Evolutionary conservation across 2,329 filamentous ascomycete species (phyloP), one percentile per base, ranked within the genome.

Genomic region (Colletotrichum somersetense): DNA sequence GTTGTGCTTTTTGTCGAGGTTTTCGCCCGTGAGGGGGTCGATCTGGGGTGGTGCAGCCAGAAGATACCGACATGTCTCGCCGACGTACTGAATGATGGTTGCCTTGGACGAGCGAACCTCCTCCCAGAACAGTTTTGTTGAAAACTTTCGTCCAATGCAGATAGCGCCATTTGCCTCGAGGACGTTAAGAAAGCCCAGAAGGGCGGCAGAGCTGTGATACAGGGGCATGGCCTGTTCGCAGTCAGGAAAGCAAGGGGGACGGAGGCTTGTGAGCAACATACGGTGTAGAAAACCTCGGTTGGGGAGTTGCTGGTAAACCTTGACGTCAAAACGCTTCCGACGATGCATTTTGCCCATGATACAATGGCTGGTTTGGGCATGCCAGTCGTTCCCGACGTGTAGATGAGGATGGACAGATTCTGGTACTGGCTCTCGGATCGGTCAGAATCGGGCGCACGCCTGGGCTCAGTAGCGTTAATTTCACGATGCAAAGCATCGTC

Each of bases 331-430:
- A 79, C 81, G 30, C 84, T 85, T 1, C 86, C 89, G 1, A 87
- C 78, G 64, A 86, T 86, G 66, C 88, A 81, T 78, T 95, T 95
- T 30, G 82, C 84, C 91, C 91, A 94, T n/a, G 90, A 89, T 1
- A 95, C 88, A 61, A 95, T 90, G 14, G 92, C 93, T 0, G 92
- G 89, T 78, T 97, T 97, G 12, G 94, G 94, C 74, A 97, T 83
- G 1, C 94, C 94, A 0, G 94, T 97, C 0, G 94, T 97, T 23
- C 94, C 94, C 40, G 92, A 94, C 0, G 94, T 97, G 80, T 93
- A 97, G 75, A 97, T 95, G 74, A 97, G 87, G 56, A 92, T 86
- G 1, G 89, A 91, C 83, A 94, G 89, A 70, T 90, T 87, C 10
- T 86, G 81, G 8, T 83, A 77, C 23, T 83, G 81, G 67, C 86